Percentiles rank a stretch among this genome's conserved stretches.
Evolutionary conservation across 352 stramenopile genomes (phyloP).

Genomic region (Phytophthora pistaciae): DNA sequence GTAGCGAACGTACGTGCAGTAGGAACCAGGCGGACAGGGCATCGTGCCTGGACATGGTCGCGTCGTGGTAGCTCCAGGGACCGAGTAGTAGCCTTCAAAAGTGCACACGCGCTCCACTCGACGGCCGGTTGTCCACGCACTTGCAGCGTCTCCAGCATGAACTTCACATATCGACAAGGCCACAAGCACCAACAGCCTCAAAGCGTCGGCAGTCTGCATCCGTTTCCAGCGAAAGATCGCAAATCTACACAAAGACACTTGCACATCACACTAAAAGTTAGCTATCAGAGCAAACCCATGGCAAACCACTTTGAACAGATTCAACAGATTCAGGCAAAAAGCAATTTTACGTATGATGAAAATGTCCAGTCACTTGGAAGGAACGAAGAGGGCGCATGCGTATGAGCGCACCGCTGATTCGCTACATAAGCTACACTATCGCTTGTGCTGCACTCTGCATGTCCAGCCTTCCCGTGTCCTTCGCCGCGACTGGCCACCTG

Average conservation of each 20-base stretch:
- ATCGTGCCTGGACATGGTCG: conserved; percentile 49
- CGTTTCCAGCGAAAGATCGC: conserved; percentile 20
- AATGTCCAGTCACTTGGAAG: conserved; percentile 39
- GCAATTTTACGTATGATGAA: conserved; percentile 51
- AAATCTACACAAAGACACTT: not conserved
- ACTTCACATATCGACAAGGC: not conserved
- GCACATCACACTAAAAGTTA: not conserved
- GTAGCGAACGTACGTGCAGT: conserved; percentile 58
- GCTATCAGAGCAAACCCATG: not conserved
- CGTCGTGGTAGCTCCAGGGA: conserved; percentile 42
- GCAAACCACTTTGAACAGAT: not conserved
- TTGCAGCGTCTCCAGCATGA: conserved; percentile 10
- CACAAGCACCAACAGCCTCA: conserved; percentile 3
- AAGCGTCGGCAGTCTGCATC: conserved; percentile 19
- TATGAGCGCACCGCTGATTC: conserved; percentile 32
- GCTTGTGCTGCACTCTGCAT: conserved; percentile 32
- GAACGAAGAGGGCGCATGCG: conserved; percentile 16
- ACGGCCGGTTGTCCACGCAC: conserved; percentile 8
- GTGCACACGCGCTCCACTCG: conserved; percentile 37
- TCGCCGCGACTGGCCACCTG: conserved; percentile 6
- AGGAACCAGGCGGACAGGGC: conserved; percentile 60
- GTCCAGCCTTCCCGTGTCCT: conserved; percentile 11
- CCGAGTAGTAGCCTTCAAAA: conserved; percentile 65
- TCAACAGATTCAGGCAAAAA: conserved; percentile 28
- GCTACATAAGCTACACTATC: conserved; percentile 53